A percentile compares a stretch with the other conserved stretches of the same genome.
phyloP scores from a whole-genome alignment of 257 asterid genomes.

The Ocimum tenuiflorum region DNA sequence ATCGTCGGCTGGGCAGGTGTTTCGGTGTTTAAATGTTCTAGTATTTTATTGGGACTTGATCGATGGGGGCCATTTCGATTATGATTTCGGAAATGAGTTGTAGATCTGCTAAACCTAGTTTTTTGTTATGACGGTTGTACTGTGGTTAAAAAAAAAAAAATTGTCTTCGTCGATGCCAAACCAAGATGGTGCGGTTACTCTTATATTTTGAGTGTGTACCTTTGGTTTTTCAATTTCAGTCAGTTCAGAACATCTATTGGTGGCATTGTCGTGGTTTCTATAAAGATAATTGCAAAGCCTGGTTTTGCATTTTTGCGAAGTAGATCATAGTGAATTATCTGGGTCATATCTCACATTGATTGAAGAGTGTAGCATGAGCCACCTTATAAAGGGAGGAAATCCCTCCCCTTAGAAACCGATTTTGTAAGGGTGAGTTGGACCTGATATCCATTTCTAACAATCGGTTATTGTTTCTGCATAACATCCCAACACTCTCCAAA shows the following conservation, averaged over 20 bases:
- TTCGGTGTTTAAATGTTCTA: slow-evolving; percentile 1
- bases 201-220: background rate
- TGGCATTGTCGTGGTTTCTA: background rate
- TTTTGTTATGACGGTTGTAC: background rate
- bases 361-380: no score
- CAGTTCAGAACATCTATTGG: background rate
- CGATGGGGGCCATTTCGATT: background rate
- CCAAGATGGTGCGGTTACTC: background rate
- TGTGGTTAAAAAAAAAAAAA: background rate
- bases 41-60: background rate
- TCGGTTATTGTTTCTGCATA: background rate
- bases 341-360: no score
- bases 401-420: no score
- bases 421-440: no score
- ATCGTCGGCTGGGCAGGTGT: slow-evolving; percentile 7
- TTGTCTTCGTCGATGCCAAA: background rate
- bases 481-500: background rate
- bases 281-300: background rate
- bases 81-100: background rate
- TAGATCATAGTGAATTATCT: background rate
- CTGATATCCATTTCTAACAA: no score
- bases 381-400: no score
- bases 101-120: slow-evolving; percentile 27
- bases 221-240: background rate
- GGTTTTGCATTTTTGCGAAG: background rate